These are phyloP conservation scores for Talaromyces rugulosus DNA, from an alignment of 2,329 filamentous ascomycete species.

Conservation along the genomic window DNA sequence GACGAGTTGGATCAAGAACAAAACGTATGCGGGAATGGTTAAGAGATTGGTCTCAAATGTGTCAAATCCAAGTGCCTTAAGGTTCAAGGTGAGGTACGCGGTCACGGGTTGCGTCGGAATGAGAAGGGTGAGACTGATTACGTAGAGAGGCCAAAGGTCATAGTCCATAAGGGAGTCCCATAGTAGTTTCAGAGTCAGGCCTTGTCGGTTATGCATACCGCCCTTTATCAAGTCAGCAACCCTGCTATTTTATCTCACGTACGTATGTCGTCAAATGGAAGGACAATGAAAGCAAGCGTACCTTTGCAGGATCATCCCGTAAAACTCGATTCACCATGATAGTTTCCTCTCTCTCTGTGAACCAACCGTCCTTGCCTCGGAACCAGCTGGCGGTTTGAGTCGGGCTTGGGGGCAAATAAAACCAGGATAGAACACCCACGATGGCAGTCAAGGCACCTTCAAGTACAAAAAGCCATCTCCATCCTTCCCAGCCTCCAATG, in stretches of 20 bases:
- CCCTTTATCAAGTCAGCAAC: not conserved
- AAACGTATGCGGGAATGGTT: slow-evolving; percentile 54
- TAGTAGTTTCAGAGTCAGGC: slow-evolving; percentile 42
- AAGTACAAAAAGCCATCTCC: not conserved
- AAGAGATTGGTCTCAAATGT: slow-evolving; percentile 61
- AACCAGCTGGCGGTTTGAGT: slow-evolving; percentile 34
- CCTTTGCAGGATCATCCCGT: slow-evolving; percentile 50
- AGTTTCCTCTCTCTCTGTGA: slow-evolving; percentile 48
- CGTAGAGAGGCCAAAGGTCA: slow-evolving; percentile 41
- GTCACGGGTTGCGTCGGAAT: slow-evolving; percentile 33
- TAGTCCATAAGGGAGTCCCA: slow-evolving; percentile 49
- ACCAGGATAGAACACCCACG: slow-evolving; percentile 24
- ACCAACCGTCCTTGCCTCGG: slow-evolving; percentile 39
- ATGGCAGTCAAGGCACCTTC: not conserved
- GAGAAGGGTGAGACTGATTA: slow-evolving; percentile 38
- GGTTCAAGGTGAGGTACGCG: slow-evolving; percentile 35
- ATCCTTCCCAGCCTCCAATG: not conserved
- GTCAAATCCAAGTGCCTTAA: slow-evolving; percentile 52
- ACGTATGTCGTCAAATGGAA: not conserved
- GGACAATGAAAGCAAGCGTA: slow-evolving; percentile 18
- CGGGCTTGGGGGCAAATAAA: slow-evolving; percentile 36
- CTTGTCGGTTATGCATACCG: slow-evolving; percentile 52
- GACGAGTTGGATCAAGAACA: slow-evolving; percentile 57
- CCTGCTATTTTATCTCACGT: too few species aligned
- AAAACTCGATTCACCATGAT: slow-evolving; percentile 62